These are phyloP conservation scores for Haberlea rhodopensis DNA, from an alignment of 257 asterid species.

Conservation along the genomic window DNA sequence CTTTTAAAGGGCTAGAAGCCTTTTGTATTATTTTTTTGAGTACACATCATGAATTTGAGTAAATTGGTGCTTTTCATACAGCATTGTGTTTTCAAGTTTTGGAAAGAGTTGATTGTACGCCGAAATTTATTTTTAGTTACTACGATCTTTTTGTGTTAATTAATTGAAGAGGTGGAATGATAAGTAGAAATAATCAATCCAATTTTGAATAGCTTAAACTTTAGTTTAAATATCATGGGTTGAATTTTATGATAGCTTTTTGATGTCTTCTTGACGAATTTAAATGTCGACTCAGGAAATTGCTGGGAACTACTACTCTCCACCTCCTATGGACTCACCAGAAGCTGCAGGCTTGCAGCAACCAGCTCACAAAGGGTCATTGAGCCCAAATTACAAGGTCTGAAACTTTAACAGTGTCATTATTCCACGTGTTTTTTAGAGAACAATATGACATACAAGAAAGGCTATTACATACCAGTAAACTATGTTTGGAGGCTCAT, in stretches of 20 bases:
- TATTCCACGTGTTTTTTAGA: conserved; percentile 2
- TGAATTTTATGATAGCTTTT: neutral
- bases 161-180: neutral
- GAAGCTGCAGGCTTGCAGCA: conserved; percentile 32
- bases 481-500: conserved; percentile 1
- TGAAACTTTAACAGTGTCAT: conserved; percentile 12
- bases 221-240: neutral
- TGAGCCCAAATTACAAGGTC: conserved; percentile 44
- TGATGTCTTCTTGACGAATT: neutral
- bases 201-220: neutral
- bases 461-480: neutral
- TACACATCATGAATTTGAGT: neutral
- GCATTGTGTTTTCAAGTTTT: neutral
- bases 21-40: no score
- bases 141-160: neutral
- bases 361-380: conserved; percentile 30
- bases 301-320: conserved; percentile 38
- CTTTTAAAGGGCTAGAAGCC: neutral
- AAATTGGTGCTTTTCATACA: neutral
- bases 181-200: neutral
- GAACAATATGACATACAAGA: neutral
- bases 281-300: conserved; percentile 40
- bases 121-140: neutral
- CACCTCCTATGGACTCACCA: conserved; percentile 37
- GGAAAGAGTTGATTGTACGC: neutral